Conservation (phyloP, 2,329 filamentous ascomycete genomes). For the Penicillium griseofulvum region DNA sequence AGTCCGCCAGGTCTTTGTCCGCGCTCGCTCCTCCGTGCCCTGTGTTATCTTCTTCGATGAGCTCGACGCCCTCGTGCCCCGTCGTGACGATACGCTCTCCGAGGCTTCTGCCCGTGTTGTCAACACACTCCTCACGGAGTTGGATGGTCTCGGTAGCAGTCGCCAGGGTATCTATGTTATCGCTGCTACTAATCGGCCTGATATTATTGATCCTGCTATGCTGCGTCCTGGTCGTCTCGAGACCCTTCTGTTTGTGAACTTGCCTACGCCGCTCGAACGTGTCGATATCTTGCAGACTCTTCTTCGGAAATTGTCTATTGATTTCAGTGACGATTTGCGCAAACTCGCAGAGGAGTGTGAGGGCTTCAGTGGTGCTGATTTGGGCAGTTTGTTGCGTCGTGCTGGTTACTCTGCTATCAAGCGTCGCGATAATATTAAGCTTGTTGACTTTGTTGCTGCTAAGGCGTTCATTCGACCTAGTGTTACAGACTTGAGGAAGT, state of each 20-base stretch:
- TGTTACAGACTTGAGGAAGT: conserved; percentile 58
- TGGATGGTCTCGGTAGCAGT: conserved; percentile 75
- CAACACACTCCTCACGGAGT: conserved; percentile 89
- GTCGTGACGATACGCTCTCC: conserved; percentile 71
- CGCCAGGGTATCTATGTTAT: conserved; percentile 89
- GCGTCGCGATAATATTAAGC: conserved; percentile 47
- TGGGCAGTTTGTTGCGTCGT: conserved; percentile 58
- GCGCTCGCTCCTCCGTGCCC: conserved; percentile 79
- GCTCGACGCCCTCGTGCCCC: conserved; percentile 86
- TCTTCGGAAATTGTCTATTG: conserved; percentile 50
- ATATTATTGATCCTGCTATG: conserved; percentile 96
- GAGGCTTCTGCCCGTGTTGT: conserved; percentile 88
- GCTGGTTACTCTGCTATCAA: conserved; percentile 59
- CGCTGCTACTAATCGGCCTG: conserved; percentile 89
- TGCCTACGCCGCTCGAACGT: conserved; percentile 75
- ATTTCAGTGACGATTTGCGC: conserved; percentile 56
- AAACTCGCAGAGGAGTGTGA: conserved; percentile 69
- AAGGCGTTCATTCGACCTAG: conserved; percentile 46
- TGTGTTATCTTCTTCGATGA: conserved; percentile 99
- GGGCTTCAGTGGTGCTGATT: conserved; percentile 72
- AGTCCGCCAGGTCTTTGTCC: conserved; percentile 85
- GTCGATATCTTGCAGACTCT: conserved; percentile 79
- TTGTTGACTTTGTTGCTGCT: conserved; percentile 44
- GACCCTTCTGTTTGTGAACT: conserved; percentile 81
- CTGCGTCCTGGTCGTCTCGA: conserved; percentile 86